Evolutionary conservation across 78 protist species (phyloP).

Genomic region (Cyanophora paradoxa): DNA sequence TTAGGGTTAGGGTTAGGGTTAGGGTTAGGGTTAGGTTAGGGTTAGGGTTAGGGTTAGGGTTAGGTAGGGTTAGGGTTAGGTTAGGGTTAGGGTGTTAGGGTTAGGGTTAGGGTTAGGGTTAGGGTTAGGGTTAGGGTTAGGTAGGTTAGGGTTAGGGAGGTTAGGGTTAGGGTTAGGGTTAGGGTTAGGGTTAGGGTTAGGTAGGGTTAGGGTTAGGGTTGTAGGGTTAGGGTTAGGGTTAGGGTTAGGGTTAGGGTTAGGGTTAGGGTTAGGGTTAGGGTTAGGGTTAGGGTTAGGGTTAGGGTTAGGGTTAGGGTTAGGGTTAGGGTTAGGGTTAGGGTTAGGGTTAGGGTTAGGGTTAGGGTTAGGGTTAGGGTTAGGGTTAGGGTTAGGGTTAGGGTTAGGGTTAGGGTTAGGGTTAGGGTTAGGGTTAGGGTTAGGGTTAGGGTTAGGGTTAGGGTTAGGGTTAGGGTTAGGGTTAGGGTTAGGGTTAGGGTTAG

Average conservation of each 20-base stretch:
- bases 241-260: slow-evolving; percentile 20
- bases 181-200: slow-evolving; percentile 25
- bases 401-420: slow-evolving; percentile 22
- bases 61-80: slow-evolving; percentile 4
- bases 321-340: slow-evolving; percentile 26
- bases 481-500: slow-evolving; percentile 25
- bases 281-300: background rate
- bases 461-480: slow-evolving; percentile 25
- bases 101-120: slow-evolving; percentile 25
- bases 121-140: slow-evolving; percentile 25
- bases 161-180: slow-evolving; percentile 25
- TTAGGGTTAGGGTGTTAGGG: too few species aligned
- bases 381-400: slow-evolving; percentile 26
- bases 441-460: slow-evolving; percentile 26
- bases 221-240: too few species aligned
- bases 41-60: slow-evolving; percentile 25
- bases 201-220: slow-evolving; percentile 23
- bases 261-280: background rate
- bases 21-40: too few species aligned
- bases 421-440: slow-evolving; percentile 25
- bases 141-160: too few species aligned
- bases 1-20: slow-evolving; percentile 8
- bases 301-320: slow-evolving; percentile 9
- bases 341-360: slow-evolving; percentile 25
- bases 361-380: slow-evolving; percentile 25